Evolutionary conservation across 2,329 filamentous ascomycete genomes (phyloP).

Genomic region (Colletotrichum cordylinicola): DNA sequence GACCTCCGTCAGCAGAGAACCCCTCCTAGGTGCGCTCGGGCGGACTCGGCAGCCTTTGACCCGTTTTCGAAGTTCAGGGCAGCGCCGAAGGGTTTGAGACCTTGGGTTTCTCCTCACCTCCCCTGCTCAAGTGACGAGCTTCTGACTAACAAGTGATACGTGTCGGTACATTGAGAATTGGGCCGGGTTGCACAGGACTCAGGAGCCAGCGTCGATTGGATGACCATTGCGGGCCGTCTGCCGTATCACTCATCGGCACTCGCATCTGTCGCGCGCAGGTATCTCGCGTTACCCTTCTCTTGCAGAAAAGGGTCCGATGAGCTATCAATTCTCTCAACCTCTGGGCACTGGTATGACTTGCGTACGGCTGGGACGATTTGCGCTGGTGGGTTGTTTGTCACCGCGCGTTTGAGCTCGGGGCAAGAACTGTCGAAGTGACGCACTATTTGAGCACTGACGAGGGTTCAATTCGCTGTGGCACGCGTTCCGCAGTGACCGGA

Average conservation of each 20-base stretch:
- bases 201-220: neutral
- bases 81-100: constrained; percentile 40
- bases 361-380: neutral
- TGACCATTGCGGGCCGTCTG: neutral
- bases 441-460: neutral
- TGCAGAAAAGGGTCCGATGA: constrained; percentile 15
- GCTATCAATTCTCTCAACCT: neutral
- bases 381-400: neutral
- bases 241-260: neutral
- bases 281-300: constrained; percentile 4
- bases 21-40: neutral
- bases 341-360: neutral
- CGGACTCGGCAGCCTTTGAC: constrained; percentile 13
- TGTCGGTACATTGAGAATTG: neutral
- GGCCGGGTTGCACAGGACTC: neutral
- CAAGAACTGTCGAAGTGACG: neutral
- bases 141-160: neutral
- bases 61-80: constrained; percentile 36
- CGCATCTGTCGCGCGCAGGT: constrained; percentile 13
- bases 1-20: neutral
- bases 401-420: neutral
- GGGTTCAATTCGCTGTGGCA: neutral
- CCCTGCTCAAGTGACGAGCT: neutral
- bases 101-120: constrained; percentile 29
- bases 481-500: neutral